A percentile compares a stretch with the other conserved stretches of the same genome.
Conservation (phyloP, 352 stramenopile species). For the Peronosclerospora sorghi region DNA sequence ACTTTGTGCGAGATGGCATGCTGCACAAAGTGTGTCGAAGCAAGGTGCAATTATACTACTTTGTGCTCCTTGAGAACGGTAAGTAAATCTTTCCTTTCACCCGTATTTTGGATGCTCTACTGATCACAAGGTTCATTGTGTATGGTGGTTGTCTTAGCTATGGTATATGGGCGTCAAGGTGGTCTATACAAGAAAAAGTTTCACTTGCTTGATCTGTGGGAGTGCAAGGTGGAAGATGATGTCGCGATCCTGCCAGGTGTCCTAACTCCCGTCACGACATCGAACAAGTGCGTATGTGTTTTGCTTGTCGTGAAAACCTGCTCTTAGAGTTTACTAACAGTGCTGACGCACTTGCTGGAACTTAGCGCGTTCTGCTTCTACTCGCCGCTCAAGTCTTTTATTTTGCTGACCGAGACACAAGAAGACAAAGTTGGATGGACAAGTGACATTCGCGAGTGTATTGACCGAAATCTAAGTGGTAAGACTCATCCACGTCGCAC, state of each 20-base stretch:
- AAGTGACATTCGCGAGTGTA: slow-evolving; percentile 46
- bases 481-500: slow-evolving; percentile 36
- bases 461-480: slow-evolving; percentile 42
- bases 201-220: slow-evolving; percentile 63
- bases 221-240: slow-evolving; percentile 65
- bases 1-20: slow-evolving; percentile 66
- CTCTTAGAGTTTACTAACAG: too few relatives aligned
- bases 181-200: slow-evolving; percentile 78
- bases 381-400: slow-evolving; percentile 80
- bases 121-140: background rate
- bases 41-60: slow-evolving; percentile 78
- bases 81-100: slow-evolving; percentile 9
- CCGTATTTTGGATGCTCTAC: background rate
- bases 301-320: slow-evolving; percentile 1
- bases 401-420: slow-evolving; percentile 57
- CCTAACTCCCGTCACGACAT: slow-evolving; percentile 52
- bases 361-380: slow-evolving; percentile 77
- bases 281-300: slow-evolving; percentile 41
- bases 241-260: slow-evolving; percentile 58
- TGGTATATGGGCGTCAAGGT: slow-evolving; percentile 57
- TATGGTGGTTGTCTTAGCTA: slow-evolving; percentile 24
- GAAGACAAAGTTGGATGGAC: slow-evolving; percentile 58
- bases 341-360: slow-evolving; percentile 1
- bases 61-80: slow-evolving; percentile 78
- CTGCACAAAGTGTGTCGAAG: slow-evolving; percentile 80